phyloP scores from a whole-genome alignment of 257 asterid genomes.

The Solanum appendiculatum region DNA sequence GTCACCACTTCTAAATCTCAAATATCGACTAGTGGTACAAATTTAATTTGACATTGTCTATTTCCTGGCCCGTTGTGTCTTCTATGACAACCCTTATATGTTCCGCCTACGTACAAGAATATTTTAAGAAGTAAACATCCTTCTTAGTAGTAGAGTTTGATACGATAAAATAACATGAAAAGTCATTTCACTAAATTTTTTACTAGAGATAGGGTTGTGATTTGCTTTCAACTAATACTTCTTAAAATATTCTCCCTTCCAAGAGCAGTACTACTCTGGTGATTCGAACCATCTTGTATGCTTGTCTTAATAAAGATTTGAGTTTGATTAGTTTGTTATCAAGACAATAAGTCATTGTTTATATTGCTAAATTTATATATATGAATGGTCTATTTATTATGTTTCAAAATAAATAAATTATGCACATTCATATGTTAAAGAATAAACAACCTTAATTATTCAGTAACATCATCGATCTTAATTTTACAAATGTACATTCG shows the following conservation, averaged over 20 bases:
- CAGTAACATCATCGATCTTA: too few relatives aligned
- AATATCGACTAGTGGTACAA: neutral
- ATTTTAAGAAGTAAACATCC: neutral
- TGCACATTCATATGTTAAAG: neutral
- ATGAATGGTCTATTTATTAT: neutral
- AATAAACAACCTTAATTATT: too few relatives aligned
- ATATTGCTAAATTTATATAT: too few relatives aligned
- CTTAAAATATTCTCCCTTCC: neutral
- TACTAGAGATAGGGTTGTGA: neutral
- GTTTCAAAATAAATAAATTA: neutral
- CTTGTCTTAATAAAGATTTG: neutral
- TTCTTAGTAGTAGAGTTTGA: neutral
- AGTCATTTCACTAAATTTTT: neutral
- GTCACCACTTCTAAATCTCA: neutral
- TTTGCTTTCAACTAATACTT: neutral
- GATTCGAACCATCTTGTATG: neutral
- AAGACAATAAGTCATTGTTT: neutral
- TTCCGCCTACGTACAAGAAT: neutral
- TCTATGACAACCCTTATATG: neutral
- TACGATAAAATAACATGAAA: too few relatives aligned
- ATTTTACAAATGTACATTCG: neutral
- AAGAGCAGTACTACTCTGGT: neutral
- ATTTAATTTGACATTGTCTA: neutral
- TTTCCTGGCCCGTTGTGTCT: neutral
- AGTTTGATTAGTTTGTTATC: neutral